phyloP scores from a whole-genome alignment of 2,329 filamentous ascomycete species.

The Aspergillus niger region DNA sequence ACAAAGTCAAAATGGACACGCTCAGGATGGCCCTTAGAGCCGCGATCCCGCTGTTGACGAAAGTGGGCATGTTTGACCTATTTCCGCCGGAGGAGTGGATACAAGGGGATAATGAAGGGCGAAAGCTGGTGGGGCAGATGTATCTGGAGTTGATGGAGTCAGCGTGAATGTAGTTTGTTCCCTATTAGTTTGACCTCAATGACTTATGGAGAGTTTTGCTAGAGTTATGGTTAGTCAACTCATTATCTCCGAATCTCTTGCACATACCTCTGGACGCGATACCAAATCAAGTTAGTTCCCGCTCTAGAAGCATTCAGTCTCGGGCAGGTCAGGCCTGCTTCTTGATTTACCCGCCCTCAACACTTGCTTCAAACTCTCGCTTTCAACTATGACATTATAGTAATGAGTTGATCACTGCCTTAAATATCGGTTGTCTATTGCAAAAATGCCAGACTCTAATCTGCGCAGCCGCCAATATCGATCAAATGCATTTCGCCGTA shows the following conservation, averaged over 20 bases:
- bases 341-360: not conserved
- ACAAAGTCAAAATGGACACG: not conserved
- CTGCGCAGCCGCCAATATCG: not conserved
- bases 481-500: conserved; percentile 36
- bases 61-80: not conserved
- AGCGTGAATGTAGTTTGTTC: not conserved
- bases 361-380: not conserved
- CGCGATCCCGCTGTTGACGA: not conserved
- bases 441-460: not conserved
- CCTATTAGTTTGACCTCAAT: too few relatives aligned
- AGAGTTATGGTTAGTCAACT: too few relatives aligned
- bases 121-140: not conserved
- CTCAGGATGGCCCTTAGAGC: not conserved
- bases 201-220: too few relatives aligned
- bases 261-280: not conserved
- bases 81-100: not conserved
- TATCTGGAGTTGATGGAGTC: not conserved
- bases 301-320: not conserved
- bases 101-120: not conserved
- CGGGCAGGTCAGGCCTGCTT: not conserved
- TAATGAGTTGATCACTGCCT: not conserved
- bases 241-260: too few relatives aligned
- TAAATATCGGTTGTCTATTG: not conserved
- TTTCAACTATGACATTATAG: not conserved
- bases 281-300: not conserved